A percentile compares a stretch with the other conserved stretches of the same genome.
phyloP scores from a whole-genome alignment of 2,329 filamentous ascomycete species.

The Cladosporium sp. region DNA sequence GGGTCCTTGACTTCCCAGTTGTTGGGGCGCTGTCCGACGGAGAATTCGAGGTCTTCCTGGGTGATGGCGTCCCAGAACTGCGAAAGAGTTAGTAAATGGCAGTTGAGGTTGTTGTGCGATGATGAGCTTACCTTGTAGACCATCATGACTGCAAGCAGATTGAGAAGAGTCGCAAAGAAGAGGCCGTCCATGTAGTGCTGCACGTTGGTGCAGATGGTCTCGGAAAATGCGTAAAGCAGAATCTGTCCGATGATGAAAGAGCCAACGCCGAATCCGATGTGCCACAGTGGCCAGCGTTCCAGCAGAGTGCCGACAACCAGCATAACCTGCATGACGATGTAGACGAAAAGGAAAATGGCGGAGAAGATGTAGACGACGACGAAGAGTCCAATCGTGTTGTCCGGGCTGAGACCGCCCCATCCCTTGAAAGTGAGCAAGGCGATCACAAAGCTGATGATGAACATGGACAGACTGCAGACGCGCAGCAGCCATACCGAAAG shows the following conservation, averaged over 20 bases:
- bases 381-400: slow-evolving; percentile 83
- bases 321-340: slow-evolving; percentile 80
- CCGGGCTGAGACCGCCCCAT: slow-evolving; percentile 79
- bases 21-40: slow-evolving; percentile 88
- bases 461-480: slow-evolving; percentile 71
- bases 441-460: slow-evolving; percentile 79
- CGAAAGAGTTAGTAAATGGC: not conserved
- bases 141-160: slow-evolving; percentile 97
- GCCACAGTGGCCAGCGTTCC: slow-evolving; percentile 90
- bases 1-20: slow-evolving; percentile 97
- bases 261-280: slow-evolving; percentile 84
- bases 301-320: slow-evolving; percentile 85
- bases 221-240: slow-evolving; percentile 83
- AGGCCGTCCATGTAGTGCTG: slow-evolving; percentile 92
- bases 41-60: slow-evolving; percentile 96
- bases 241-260: slow-evolving; percentile 93
- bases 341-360: slow-evolving; percentile 78
- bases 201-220: slow-evolving; percentile 74
- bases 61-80: slow-evolving; percentile 97
- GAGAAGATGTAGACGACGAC: slow-evolving; percentile 89
- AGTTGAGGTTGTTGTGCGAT: slow-evolving; percentile 39
- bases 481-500: slow-evolving; percentile 91
- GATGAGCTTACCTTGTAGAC: slow-evolving; percentile 69
- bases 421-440: slow-evolving; percentile 88
- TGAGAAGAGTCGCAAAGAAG: slow-evolving; percentile 91